Evolutionary conservation across 2,329 filamentous ascomycete species (phyloP), one percentile per base, ranked within the genome.

Genomic region (Epichloe bromicola): DNA sequence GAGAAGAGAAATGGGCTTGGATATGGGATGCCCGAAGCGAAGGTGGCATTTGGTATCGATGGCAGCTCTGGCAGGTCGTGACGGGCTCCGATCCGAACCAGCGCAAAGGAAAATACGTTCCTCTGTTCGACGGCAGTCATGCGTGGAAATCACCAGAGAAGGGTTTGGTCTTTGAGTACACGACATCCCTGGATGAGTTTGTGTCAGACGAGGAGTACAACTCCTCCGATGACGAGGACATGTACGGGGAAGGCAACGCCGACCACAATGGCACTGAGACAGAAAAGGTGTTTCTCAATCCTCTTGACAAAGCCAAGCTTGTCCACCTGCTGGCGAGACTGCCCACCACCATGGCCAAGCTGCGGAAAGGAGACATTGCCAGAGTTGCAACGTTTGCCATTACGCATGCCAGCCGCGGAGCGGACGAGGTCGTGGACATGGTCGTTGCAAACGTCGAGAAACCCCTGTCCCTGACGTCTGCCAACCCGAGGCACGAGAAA

Each of bases 1-100:
- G 76, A 40, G 87, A 95, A 53, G 87, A 95, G 65, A 89, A 85
- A 57, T 97, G 91, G 82, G 86, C 89, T 0, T 98, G 90, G 86
- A 74, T 98, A 5, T 98, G 88, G 83, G 85, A 97, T 64, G 78
- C 89, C 19, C 78, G 83, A 57, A 90, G 83, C 60, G 74, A 76
- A 55, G 89, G 82, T 26, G 91, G 85, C 15, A 79, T 94, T 15
- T 98, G 90, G 78, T 97, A 97, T 66, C 82, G 93, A 42, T 97
- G 88, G 86, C 81, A 88, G 43, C 63, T 97, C 43, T 96, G 90
- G 86, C 83, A 93, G 59, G 76, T 91, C 8, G 73, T 91, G n/a
- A 89, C 86, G 1, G 82, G 83, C 4, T 74, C 75, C 1, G 71
- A 75, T 41, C 62, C 70, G 3, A 67, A 65, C 15, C 63, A 64